Conservation (phyloP, 352 stramenopile genomes). For the Phytopythium litorale region DNA sequence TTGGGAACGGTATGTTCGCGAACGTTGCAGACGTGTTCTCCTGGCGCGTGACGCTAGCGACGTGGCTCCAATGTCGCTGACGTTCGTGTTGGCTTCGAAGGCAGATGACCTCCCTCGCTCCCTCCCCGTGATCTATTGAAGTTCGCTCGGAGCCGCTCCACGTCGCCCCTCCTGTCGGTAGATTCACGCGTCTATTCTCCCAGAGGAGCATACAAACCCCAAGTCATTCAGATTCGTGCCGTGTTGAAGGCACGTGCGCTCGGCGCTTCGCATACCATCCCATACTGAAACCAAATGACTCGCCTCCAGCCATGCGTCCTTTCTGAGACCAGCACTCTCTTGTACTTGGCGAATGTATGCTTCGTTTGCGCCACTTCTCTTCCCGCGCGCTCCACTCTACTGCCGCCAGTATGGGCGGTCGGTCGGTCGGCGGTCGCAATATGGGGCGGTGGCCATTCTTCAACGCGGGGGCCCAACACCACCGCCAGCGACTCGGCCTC, state of each 20-base stretch:
- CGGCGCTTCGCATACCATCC: too few species aligned
- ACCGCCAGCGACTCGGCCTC: neutral
- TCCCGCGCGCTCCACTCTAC: neutral
- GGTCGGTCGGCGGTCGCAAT: too few species aligned
- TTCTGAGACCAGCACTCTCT: conserved; percentile 4
- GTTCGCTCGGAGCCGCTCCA: neutral
- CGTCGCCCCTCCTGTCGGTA: neutral
- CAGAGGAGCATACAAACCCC: neutral
- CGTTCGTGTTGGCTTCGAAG: neutral
- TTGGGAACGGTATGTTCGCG: neutral
- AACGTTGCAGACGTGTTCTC: neutral
- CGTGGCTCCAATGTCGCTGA: neutral
- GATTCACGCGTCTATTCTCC: neutral
- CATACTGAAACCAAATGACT: neutral
- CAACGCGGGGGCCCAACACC: neutral
- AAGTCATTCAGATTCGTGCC: neutral
- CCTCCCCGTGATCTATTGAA: neutral
- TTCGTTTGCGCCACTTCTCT: conserved; percentile 8
- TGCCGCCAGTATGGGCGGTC: neutral
- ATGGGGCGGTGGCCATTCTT: conserved; percentile 2
- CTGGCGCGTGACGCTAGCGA: neutral
- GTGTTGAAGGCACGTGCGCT: neutral
- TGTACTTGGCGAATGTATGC: conserved; percentile 5
- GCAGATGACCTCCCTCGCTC: neutral
- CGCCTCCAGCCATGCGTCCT: neutral